Evolutionary conservation across 345 rosid genomes (phyloP).

Genomic region (Luvunga scandens): DNA sequence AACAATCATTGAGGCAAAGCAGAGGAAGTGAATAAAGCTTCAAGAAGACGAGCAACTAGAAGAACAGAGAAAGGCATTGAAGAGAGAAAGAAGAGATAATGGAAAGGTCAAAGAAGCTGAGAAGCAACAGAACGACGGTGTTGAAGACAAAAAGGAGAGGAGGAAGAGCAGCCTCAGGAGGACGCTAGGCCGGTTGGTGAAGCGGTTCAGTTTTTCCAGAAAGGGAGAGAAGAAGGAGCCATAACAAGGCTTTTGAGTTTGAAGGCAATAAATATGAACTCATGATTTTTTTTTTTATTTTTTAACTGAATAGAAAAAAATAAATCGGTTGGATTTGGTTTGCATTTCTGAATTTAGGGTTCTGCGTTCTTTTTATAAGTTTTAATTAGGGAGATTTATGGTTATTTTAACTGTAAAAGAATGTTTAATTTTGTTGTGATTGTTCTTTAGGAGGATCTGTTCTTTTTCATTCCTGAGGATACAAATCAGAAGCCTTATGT

Average conservation of each 20-base stretch:
- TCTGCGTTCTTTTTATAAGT: neutral
- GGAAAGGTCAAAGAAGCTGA: too few relatives aligned
- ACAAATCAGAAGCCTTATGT: conserved; percentile 77
- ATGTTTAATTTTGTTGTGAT: neutral
- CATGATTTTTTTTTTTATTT: conserved; percentile 39
- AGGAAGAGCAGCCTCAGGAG: conserved; percentile 58
- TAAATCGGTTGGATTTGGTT: neutral
- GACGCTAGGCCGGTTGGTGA: conserved; percentile 82
- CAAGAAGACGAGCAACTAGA: conserved; percentile 25
- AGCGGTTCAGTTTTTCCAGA: conserved; percentile 52
- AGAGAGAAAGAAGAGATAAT: conserved; percentile 26
- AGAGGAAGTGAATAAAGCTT: conserved; percentile 56
- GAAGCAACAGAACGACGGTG: too few relatives aligned
- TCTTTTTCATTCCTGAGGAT: conserved; percentile 80
- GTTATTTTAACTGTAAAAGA: neutral
- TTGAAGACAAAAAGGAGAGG: conserved; percentile 38
- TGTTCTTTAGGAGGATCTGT: conserved; percentile 86
- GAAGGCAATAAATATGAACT: conserved; percentile 71
- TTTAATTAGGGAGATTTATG: neutral
- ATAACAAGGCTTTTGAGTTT: conserved; percentile 63
- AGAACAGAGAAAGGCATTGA: conserved; percentile 27
- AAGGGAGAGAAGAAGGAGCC: conserved; percentile 66
- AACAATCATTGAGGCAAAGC: conserved; percentile 33
- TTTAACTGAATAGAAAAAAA: neutral
- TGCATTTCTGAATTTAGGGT: conserved; percentile 7